Evolutionary conservation across 768 basidiomycete genomes (phyloP).

Genomic region (Sporobolomyces phaffii): DNA sequence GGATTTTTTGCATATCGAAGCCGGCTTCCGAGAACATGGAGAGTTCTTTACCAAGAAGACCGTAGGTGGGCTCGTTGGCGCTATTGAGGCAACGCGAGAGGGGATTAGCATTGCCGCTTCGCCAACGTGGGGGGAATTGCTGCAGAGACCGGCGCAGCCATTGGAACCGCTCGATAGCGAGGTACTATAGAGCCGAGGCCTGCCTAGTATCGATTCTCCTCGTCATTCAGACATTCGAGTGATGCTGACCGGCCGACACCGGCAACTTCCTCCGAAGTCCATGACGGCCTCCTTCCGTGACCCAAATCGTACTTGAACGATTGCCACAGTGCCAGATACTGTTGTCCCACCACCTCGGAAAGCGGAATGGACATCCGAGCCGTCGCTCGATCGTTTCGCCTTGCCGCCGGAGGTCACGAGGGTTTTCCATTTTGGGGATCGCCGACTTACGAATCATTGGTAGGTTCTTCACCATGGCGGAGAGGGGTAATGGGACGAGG

Average conservation of each 20-base stretch:
- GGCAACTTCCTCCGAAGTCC: too few relatives aligned
- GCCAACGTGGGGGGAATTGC: not conserved
- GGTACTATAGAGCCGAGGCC: too few relatives aligned
- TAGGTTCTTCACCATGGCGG: slow-evolving; percentile 31
- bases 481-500: slow-evolving; percentile 14
- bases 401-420: not conserved
- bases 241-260: not conserved
- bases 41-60: slow-evolving; percentile 56
- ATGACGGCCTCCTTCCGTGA: too few relatives aligned
- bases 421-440: not conserved
- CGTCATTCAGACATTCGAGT: not conserved
- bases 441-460: slow-evolving; percentile 15
- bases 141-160: not conserved
- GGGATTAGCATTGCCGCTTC: not conserved
- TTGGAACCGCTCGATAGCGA: too few relatives aligned
- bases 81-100: not conserved
- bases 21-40: slow-evolving; percentile 98
- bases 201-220: too few relatives aligned
- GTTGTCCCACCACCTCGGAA: not conserved
- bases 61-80: slow-evolving; percentile 27
- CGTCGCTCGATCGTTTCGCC: not conserved
- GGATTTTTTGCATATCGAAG: slow-evolving; percentile 96
- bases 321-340: too few relatives aligned
- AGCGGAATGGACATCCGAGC: not conserved
- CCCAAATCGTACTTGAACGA: too few relatives aligned